A percentile compares a stretch with the other conserved stretches of the same genome.
phyloP scores from a whole-genome alignment of 129 eudicot species.

The Apium graveolens region DNA sequence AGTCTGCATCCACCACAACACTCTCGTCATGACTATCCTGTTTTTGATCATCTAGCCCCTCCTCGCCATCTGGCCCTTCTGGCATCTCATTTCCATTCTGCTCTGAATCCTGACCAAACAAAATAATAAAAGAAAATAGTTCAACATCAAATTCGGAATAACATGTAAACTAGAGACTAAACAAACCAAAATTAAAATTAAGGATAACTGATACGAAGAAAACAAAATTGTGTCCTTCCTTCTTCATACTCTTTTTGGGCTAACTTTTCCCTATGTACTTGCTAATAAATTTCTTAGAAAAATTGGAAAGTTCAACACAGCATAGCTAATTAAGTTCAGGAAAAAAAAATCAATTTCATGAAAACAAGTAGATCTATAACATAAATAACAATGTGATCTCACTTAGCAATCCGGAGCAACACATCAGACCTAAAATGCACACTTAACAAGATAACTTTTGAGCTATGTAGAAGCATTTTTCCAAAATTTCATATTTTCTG shows the following conservation, averaged over 20 bases:
- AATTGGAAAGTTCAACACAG: background rate
- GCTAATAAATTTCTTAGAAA: background rate
- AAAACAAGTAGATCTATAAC: constrained; percentile 14
- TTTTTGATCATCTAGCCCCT: constrained; percentile 34
- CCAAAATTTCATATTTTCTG: background rate
- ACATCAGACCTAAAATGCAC: background rate
- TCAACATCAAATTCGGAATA: background rate
- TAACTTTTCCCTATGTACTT: background rate
- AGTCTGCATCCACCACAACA: constrained; percentile 82
- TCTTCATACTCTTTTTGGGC: background rate
- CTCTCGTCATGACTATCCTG: constrained; percentile 64
- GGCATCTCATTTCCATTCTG: constrained; percentile 49
- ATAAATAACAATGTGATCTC: constrained; percentile 13
- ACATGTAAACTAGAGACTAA: background rate
- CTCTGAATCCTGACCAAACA: constrained; percentile 34
- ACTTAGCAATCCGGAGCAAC: background rate
- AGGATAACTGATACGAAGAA: background rate
- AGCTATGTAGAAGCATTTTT: background rate
- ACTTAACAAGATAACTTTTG: background rate
- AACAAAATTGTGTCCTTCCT: too few species aligned
- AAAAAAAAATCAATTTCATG: background rate
- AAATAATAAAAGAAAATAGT: background rate
- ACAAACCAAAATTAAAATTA: background rate
- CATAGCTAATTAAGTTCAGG: background rate
- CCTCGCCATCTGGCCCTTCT: constrained; percentile 24